Evolutionary conservation across 1,139 yeast genomes (phyloP), one percentile per base, ranked within the genome.

Genomic region (Candida dubliniensis): DNA sequence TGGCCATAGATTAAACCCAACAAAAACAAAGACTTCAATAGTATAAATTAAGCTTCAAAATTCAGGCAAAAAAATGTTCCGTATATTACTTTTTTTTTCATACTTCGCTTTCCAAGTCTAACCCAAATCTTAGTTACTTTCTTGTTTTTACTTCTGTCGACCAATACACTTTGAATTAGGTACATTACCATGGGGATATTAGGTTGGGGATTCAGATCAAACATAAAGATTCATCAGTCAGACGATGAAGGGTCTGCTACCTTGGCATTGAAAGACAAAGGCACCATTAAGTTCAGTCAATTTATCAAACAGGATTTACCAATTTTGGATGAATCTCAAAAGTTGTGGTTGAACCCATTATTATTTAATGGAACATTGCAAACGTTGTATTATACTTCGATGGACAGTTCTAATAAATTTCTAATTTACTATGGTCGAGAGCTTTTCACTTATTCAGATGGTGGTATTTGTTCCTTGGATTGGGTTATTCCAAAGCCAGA

Each of bases 401-500:
- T 81, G 9, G 78, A 82, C 50, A 75, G 74, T 47, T 73, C 80
- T 7, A 68, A 74, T 37, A 61, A 61, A 51, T 82, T 81, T 56
- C 71, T 71, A 41, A 82, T 87, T 2, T 78, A 79, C 63, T 90
- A 87, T 55, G 96, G 96, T 2, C 77, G 97, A 56, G 84, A 90
- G 50, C 59, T 86, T 15, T 73, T 87, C 46, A 61, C 66, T 1
- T 81, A 81, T 58, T 61, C 72, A 9, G 87, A 84, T 50, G 81
- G 80, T 5, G 95, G 95, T 15, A 74, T 79, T 35, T 77, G 88
- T 47, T 82, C 95, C 9, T 79, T 85, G 15, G 97, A 90, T 64
- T 88, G 88, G 77, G 89, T 78, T 2, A 74, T 87, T 37, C 67
- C 69, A 8, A 50, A 47, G 58, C 83, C 85, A 15, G 68, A 65